phyloP scores from a whole-genome alignment of 2,329 filamentous ascomycete genomes.

The Xenosphaeropsis pyriputrescens region DNA sequence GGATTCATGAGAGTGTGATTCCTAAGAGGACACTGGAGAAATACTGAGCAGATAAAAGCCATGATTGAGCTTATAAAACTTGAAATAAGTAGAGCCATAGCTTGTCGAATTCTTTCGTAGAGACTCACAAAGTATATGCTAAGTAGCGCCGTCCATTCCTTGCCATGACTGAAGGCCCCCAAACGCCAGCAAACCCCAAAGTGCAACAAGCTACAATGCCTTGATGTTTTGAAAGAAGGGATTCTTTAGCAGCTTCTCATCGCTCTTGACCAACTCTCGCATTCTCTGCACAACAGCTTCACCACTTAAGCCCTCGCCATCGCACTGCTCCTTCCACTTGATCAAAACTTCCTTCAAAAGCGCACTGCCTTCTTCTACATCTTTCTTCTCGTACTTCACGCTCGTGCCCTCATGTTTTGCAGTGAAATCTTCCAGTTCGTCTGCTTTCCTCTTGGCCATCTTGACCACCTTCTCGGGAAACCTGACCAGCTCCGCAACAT shows the following conservation, averaged over 20 bases:
- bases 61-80: too few species aligned
- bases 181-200: neutral
- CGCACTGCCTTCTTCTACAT: constrained; percentile 78
- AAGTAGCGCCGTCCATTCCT: too few species aligned
- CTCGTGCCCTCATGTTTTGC: constrained; percentile 52
- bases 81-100: too few species aligned
- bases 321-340: constrained; percentile 71
- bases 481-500: constrained; percentile 90
- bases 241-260: constrained; percentile 48
- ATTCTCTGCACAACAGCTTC: constrained; percentile 68
- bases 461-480: constrained; percentile 96
- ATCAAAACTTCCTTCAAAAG: constrained; percentile 72
- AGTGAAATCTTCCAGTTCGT: constrained; percentile 93
- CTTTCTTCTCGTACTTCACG: constrained; percentile 58
- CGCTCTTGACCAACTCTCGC: constrained; percentile 62
- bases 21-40: too few species aligned
- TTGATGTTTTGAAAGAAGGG: constrained; percentile 53
- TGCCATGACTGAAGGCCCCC: neutral
- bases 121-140: too few species aligned
- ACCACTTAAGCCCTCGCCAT: constrained; percentile 43
- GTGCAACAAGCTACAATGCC: constrained; percentile 15
- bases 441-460: constrained; percentile 98
- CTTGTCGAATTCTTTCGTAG: too few species aligned
- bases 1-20: too few species aligned
- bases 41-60: too few species aligned